Conservation (phyloP, 169 alveolate genomes). For the Plasmodium cynomolgi region DNA sequence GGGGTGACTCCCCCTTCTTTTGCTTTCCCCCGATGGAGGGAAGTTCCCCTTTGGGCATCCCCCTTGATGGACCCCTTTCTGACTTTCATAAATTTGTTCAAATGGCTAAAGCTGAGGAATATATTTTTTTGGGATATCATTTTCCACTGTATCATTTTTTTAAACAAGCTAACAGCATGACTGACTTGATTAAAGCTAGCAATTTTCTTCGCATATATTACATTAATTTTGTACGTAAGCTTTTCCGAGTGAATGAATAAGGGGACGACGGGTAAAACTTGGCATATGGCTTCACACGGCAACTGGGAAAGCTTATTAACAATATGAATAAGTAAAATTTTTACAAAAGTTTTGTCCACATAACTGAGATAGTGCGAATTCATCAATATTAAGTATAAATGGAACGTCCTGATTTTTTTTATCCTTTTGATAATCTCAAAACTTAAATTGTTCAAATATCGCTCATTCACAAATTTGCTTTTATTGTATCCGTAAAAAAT, state of each 20-base stretch:
- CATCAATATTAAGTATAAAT: conserved; percentile 48
- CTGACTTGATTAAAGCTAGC: conserved; percentile 59
- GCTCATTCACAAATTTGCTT: conserved; percentile 60
- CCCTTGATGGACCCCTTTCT: conserved; percentile 9
- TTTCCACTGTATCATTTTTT: conserved; percentile 56
- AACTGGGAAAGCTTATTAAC: conserved; percentile 52
- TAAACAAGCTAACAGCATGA: conserved; percentile 46
- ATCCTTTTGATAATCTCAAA: conserved; percentile 70
- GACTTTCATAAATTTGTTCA: conserved; percentile 44
- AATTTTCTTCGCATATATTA: conserved; percentile 67
- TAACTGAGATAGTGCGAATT: conserved; percentile 55
- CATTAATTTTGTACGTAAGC: conserved; percentile 34
- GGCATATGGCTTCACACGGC: conserved; percentile 72
- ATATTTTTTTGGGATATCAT: conserved; percentile 72
- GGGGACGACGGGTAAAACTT: conserved; percentile 50
- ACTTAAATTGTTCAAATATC: conserved; percentile 69
- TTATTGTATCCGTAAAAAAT: conserved; percentile 71
- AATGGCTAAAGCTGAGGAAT: conserved; percentile 31
- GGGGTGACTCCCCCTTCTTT: neutral
- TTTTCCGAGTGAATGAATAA: conserved; percentile 57
- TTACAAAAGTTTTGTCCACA: conserved; percentile 26
- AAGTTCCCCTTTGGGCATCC: neutral
- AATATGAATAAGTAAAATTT: conserved; percentile 27
- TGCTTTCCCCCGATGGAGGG: neutral
- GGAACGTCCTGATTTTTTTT: conserved; percentile 73